These are phyloP conservation scores for Stephania cephalantha DNA, from an alignment of 164 flowering plant species.

Conservation along the genomic window DNA sequence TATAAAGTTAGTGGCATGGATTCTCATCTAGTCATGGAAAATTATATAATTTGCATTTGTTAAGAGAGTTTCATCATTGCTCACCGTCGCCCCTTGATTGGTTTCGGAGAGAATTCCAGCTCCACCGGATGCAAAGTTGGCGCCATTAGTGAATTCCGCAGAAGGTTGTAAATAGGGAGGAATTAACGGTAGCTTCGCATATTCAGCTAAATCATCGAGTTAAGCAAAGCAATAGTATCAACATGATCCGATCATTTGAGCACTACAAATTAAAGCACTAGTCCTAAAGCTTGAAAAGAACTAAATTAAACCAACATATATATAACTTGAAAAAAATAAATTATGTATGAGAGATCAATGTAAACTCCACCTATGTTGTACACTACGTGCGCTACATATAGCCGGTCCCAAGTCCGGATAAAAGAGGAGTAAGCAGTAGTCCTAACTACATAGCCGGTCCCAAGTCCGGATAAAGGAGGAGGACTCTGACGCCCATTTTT, in stretches of 20 bases:
- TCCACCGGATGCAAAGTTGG: conserved; percentile 62
- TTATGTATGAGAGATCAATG: too few species aligned
- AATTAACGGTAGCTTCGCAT: conserved; percentile 43
- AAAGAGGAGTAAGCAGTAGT: too few species aligned
- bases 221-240: background rate
- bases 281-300: background rate
- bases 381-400: too few species aligned
- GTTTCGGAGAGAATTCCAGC: conserved; percentile 49
- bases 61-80: background rate
- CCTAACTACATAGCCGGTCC: too few species aligned
- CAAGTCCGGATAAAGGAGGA: too few species aligned
- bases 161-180: conserved; percentile 45
- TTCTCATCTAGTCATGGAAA: background rate
- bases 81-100: conserved; percentile 40
- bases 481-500: too few species aligned
- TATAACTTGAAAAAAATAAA: background rate
- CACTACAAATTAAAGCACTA: background rate
- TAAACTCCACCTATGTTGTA: too few species aligned
- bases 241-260: background rate
- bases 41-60: background rate
- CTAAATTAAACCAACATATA: background rate
- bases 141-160: conserved; percentile 33
- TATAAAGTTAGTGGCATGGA: background rate
- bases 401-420: too few species aligned
- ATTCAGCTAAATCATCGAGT: conserved; percentile 34